Evolutionary conservation across 345 rosid genomes (phyloP).

Genomic region (Excoecaria agallocha): DNA sequence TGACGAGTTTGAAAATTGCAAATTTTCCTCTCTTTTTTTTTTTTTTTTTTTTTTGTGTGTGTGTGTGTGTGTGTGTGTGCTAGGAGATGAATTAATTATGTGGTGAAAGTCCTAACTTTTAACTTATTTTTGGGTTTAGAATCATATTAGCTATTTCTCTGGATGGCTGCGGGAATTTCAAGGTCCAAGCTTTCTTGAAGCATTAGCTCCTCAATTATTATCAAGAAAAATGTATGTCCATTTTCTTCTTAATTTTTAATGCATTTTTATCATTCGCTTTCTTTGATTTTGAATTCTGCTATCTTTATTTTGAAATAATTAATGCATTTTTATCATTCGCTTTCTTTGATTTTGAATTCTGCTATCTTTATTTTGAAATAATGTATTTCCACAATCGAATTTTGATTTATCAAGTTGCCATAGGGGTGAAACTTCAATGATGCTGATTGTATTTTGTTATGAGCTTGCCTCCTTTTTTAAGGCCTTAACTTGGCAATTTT

Average conservation of each 20-base stretch:
- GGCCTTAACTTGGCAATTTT: slow-evolving; percentile 15
- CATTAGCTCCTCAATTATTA: slow-evolving; percentile 16
- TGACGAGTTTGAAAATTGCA: slow-evolving; percentile 1
- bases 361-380: too few species aligned
- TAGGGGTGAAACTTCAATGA: slow-evolving; percentile 9
- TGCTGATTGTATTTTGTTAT: slow-evolving; percentile 3
- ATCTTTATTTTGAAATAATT: not conserved
- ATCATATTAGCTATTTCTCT: slow-evolving; percentile 24
- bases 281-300: not conserved
- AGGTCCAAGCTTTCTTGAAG: slow-evolving; percentile 31
- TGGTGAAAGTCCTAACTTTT: slow-evolving; percentile 3
- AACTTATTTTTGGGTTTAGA: slow-evolving; percentile 10
- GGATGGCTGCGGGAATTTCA: slow-evolving; percentile 29
- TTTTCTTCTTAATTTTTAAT: not conserved
- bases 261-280: not conserved
- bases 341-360: not conserved
- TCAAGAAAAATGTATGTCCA: slow-evolving; percentile 22
- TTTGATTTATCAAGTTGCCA: not conserved
- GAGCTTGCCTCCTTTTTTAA: not conserved
- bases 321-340: not conserved
- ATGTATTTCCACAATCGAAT: not conserved
- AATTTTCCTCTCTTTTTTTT: too few species aligned
- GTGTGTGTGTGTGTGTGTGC: too few species aligned
- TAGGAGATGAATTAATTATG: not conserved
- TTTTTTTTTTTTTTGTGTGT: too few species aligned